Conservation (phyloP, 306 rosid species). For the Dryas alaskensis region DNA sequence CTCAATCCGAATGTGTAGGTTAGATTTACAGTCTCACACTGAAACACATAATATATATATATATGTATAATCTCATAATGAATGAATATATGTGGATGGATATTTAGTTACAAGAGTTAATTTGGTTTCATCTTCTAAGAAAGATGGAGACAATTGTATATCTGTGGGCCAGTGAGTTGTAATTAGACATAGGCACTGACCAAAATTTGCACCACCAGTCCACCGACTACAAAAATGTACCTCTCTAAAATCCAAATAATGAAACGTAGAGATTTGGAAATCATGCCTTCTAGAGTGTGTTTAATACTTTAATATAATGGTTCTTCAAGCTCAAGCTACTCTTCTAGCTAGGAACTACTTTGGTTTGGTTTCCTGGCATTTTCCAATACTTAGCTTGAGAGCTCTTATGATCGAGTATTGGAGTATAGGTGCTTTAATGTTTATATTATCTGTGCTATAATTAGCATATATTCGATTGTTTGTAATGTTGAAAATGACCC, state of each 20-base stretch:
- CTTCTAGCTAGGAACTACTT: background rate
- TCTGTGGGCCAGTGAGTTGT: background rate
- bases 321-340: background rate
- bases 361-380: background rate
- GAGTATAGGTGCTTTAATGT: too few species aligned
- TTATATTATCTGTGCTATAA: too few species aligned
- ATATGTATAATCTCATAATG: background rate
- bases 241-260: background rate
- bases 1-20: background rate
- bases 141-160: background rate
- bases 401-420: too few species aligned
- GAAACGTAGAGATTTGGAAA: conserved; percentile 12
- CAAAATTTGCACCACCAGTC: conserved; percentile 6
- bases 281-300: background rate
- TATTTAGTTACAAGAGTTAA: background rate
- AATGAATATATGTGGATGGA: background rate
- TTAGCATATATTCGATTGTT: too few species aligned
- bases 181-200: conserved; percentile 11
- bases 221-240: background rate
- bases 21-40: background rate
- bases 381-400: background rate
- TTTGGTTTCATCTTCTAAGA: background rate
- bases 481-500: too few species aligned
- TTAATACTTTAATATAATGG: background rate
- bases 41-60: too few species aligned